Evolutionary conservation across 805 yeast species (phyloP).

Genomic region (Maudiozyma bulderi): DNA sequence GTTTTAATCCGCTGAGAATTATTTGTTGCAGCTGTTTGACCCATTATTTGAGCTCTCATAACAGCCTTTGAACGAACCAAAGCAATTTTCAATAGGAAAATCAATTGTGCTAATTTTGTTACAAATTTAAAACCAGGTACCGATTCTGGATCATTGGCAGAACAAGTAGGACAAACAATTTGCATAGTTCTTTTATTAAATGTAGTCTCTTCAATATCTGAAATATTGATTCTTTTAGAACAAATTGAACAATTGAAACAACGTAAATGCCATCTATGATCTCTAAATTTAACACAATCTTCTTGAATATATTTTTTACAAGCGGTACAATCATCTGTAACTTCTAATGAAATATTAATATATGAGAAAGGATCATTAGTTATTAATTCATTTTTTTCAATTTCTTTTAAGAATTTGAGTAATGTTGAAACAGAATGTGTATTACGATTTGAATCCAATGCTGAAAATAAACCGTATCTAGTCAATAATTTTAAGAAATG

Average conservation of each 20-base stretch:
- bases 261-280: conserved; percentile 69
- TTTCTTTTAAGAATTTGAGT: conserved; percentile 49
- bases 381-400: conserved; percentile 38
- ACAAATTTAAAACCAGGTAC: conserved; percentile 50
- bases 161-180: conserved; percentile 58
- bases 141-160: conserved; percentile 40
- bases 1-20: conserved; percentile 11
- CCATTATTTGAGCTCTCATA: conserved; percentile 34
- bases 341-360: conserved; percentile 42
- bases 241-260: conserved; percentile 68
- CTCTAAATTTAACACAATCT: conserved; percentile 53
- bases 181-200: conserved; percentile 30
- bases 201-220: conserved; percentile 39
- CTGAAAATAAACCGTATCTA: conserved; percentile 67
- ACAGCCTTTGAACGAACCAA: conserved; percentile 61
- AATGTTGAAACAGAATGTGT: conserved; percentile 51
- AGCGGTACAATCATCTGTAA: conserved; percentile 65
- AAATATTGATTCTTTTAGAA: conserved; percentile 30
- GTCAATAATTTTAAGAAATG: conserved; percentile 83
- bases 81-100: conserved; percentile 75
- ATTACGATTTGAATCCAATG: conserved; percentile 56
- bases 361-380: conserved; percentile 29
- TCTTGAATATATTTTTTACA: conserved; percentile 80
- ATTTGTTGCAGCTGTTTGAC: conserved; percentile 6
- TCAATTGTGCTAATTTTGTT: conserved; percentile 61